These are phyloP conservation scores for Tagetes erecta DNA, from an alignment of 129 eudicot species.

Conservation along the genomic window DNA sequence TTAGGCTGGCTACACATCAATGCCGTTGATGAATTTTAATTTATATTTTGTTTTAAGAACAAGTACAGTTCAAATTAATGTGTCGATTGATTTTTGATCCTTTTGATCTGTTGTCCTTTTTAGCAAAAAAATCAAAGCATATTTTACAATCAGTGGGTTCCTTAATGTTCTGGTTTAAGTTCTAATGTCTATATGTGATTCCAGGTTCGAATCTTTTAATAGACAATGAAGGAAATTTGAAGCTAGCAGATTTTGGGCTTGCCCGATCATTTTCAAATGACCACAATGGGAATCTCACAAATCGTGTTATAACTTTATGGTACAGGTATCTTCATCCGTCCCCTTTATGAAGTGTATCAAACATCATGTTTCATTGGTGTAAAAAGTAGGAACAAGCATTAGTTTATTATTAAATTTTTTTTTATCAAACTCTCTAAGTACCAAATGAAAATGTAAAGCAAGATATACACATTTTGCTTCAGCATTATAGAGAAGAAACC, in stretches of 20 bases:
- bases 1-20: background rate
- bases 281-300: slow-evolving; percentile 81
- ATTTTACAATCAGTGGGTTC: background rate
- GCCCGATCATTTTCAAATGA: slow-evolving; percentile 77
- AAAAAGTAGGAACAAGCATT: background rate
- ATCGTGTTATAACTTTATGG: slow-evolving; percentile 93
- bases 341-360: slow-evolving; percentile 5
- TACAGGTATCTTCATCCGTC: slow-evolving; percentile 57
- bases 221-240: slow-evolving; percentile 89
- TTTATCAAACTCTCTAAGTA: too few relatives aligned
- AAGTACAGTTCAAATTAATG: background rate
- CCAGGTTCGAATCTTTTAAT: slow-evolving; percentile 90
- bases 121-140: background rate
- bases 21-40: background rate
- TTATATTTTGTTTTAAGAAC: background rate
- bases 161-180: background rate
- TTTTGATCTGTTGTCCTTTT: background rate
- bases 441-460: background rate
- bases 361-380: background rate
- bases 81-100: background rate
- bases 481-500: background rate
- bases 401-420: background rate
- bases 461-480: background rate
- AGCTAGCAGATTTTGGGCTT: slow-evolving; percentile 96
- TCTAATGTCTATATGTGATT: slow-evolving; percentile 5